Evolutionary conservation across 2,329 filamentous ascomycete species (phyloP).

Genomic region (Colletotrichum gloeosporioides): DNA sequence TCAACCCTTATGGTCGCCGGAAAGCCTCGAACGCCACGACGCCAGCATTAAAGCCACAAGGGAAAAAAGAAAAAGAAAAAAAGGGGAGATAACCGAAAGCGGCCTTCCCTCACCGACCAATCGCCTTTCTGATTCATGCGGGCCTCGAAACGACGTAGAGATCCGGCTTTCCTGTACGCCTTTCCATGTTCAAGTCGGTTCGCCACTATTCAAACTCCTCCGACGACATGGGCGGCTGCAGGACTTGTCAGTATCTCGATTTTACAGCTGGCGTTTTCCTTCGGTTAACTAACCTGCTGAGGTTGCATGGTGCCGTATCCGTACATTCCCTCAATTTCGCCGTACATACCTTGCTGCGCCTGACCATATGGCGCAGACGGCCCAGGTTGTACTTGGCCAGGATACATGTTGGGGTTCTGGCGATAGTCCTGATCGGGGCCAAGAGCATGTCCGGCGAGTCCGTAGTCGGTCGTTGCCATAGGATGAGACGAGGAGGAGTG

Average conservation of each 20-base stretch:
- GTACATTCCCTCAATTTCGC: conserved; percentile 85
- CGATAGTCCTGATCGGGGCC: conserved; percentile 80
- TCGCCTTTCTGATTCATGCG: neutral
- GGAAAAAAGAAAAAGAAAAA: neutral
- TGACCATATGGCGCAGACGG: conserved; percentile 77
- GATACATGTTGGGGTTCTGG: conserved; percentile 80
- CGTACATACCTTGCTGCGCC: conserved; percentile 80
- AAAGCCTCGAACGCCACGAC: conserved; percentile 14
- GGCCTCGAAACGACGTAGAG: neutral
- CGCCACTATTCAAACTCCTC: conserved; percentile 52
- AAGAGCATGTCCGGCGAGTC: conserved; percentile 67
- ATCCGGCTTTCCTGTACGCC: neutral
- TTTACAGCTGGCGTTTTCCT: neutral
- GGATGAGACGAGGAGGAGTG: conserved; percentile 55
- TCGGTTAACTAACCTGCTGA: conserved; percentile 73
- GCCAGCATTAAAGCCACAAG: conserved; percentile 2
- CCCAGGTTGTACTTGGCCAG: conserved; percentile 77
- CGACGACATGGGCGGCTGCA: conserved; percentile 47
- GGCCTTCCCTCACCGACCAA: neutral
- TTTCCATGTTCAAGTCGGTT: neutral
- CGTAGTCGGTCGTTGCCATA: conserved; percentile 67
- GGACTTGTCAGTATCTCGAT: neutral
- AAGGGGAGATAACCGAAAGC: neutral
- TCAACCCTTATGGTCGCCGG: neutral
- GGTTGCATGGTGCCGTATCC: conserved; percentile 80